Percentiles rank a stretch among this genome's conserved stretches.
Evolutionary conservation across 768 basidiomycete genomes (phyloP).

Genomic region (Russula sp.): DNA sequence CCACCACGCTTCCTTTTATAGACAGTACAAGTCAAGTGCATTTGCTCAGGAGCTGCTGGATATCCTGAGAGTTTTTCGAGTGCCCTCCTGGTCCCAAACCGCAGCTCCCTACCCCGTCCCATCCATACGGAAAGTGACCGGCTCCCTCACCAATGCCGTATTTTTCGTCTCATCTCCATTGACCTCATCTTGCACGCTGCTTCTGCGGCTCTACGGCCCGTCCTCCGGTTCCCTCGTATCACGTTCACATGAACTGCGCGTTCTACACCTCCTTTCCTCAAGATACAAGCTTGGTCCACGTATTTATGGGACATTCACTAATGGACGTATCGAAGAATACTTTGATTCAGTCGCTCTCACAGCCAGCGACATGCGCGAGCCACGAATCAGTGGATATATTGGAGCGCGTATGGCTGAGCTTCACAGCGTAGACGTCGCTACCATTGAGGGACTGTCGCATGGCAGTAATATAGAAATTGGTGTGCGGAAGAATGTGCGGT

Average conservation of each 20-base stretch:
- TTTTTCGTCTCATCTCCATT: conserved; percentile 85
- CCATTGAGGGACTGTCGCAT: conserved; percentile 46
- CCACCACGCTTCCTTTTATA: conserved; percentile 30
- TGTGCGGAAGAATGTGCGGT: conserved; percentile 57
- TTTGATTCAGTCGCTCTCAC: conserved; percentile 84
- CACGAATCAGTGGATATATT: conserved; percentile 74
- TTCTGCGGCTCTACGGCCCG: conserved; percentile 89
- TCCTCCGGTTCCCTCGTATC: conserved; percentile 85
- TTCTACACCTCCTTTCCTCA: conserved; percentile 84
- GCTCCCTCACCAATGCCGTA: conserved; percentile 91
- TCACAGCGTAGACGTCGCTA: conserved; percentile 81
- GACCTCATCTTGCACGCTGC: conserved; percentile 52
- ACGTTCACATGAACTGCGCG: conserved; percentile 78
- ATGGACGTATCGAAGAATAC: conserved; percentile 94
- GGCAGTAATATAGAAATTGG: conserved; percentile 51
- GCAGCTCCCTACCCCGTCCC: conserved; percentile 45
- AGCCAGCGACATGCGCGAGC: conserved; percentile 70
- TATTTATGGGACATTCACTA: conserved; percentile 91
- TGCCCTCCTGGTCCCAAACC: conserved; percentile 52
- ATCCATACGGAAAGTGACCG: conserved; percentile 75
- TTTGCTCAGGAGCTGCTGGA: conserved; percentile 55
- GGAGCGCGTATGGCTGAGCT: conserved; percentile 95
- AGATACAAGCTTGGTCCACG: conserved; percentile 84
- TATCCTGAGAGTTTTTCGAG: conserved; percentile 47
- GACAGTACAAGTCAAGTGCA: conserved; percentile 54